phyloP scores from a whole-genome alignment of 345 rosid genomes.

The Populus alba region DNA sequence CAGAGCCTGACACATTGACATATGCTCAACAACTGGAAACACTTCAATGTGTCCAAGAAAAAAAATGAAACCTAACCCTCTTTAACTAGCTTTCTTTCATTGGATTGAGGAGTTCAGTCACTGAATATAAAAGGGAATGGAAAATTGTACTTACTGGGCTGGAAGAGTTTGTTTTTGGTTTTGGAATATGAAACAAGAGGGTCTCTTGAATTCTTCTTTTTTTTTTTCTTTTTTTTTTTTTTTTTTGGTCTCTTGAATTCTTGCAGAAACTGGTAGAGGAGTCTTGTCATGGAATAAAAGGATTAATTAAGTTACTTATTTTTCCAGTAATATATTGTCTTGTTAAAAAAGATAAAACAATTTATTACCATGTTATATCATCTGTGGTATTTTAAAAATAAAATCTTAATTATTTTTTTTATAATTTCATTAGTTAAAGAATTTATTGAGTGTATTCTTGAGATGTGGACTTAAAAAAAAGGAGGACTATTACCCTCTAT shows the following conservation, averaged over 20 bases:
- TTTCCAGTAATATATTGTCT: neutral
- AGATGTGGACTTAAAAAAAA: no score
- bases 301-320: neutral
- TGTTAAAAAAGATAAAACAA: neutral
- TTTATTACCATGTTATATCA: no score
- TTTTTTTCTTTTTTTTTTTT: no score
- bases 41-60: conserved; percentile 3
- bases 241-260: conserved; percentile 14
- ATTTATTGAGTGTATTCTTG: no score
- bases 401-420: no score
- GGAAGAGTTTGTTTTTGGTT: neutral
- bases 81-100: conserved; percentile 18
- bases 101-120: conserved; percentile 5
- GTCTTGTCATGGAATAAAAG: conserved; percentile 10
- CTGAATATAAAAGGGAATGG: neutral
- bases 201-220: conserved; percentile 14
- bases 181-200: neutral
- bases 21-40: conserved; percentile 17
- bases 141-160: neutral
- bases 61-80: conserved; percentile 19
- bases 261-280: conserved; percentile 8
- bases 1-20: conserved; percentile 29
- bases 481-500: no score
- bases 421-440: no score
- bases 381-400: no score